Conservation (phyloP, 495 filamentous ascomycete genomes). For the Penicillium chermesinum region DNA sequence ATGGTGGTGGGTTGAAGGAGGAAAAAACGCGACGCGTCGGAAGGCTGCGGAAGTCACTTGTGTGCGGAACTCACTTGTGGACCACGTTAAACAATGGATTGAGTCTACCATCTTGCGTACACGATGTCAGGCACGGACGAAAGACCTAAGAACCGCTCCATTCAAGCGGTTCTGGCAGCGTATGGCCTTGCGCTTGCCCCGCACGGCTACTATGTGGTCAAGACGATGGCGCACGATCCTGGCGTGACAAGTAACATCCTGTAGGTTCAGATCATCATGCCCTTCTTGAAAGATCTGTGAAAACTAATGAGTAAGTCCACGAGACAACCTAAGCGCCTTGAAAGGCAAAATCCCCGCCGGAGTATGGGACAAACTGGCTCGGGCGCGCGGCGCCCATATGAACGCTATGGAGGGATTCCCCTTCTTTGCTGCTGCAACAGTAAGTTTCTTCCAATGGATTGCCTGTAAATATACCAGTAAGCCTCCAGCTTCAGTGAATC, state of each 20-base stretch:
- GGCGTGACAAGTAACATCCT: neutral
- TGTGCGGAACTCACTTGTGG: too few relatives aligned
- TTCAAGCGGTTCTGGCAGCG: constrained; percentile 22
- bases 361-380: constrained; percentile 23
- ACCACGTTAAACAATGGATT: too few relatives aligned
- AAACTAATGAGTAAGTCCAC: constrained; percentile 12
- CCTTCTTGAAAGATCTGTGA: neutral
- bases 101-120: neutral
- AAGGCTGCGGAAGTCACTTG: too few relatives aligned
- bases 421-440: constrained; percentile 27
- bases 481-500: too few relatives aligned
- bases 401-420: constrained; percentile 27
- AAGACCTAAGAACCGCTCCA: constrained; percentile 15
- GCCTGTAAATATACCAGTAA: too few relatives aligned
- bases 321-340: constrained; percentile 23
- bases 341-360: constrained; percentile 17
- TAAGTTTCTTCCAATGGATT: too few relatives aligned
- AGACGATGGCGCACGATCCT: constrained; percentile 25
- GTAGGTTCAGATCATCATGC: neutral
- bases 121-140: neutral
- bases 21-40: too few relatives aligned
- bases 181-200: constrained; percentile 24
- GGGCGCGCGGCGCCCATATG: constrained; percentile 23
- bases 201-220: constrained; percentile 24
- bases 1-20: too few relatives aligned